Base-by-base conservation (phyloP, 352 stramenopile species). In the Plasmopara viticola region DNA sequence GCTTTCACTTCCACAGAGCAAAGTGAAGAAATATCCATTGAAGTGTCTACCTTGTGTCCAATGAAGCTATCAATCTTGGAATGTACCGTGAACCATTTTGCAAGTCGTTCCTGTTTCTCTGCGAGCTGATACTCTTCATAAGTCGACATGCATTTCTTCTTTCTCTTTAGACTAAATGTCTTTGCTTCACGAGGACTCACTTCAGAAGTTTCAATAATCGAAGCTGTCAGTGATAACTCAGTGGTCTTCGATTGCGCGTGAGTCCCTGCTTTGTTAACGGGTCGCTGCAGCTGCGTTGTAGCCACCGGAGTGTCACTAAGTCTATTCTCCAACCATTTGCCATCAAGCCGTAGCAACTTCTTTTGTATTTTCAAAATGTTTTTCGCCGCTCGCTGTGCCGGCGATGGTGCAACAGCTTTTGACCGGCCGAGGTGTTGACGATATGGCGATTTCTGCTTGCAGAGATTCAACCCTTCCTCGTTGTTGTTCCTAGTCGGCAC, bases 281-380 rank as follows among this genome's bases (percentile, higher is more conserved):
- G 30, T 49, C 45, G 52, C n/a, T 58, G 53, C 20, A 29, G 34
- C 55, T 44, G 56, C 31, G 12, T 38, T 28, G 18, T 34, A 48
- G 28, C 28, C 9, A 0, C 2, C 0, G 13, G 13, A 40, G 35
- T 42, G 4, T 52, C 47, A 51, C 42, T 29, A 34, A 51, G 41
- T 39, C 41, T 56, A 48, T 44, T 37, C 14, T 18, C 7, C 29
- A 28, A 25, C 52, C 35, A 57, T 15, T 56, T 53, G 8, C 7
- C 42, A 40, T 64, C 48, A 17, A 70, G 13, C 40, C 46, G 59
- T n/a, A 64, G 37, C 15, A 82, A 56, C 31, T 67, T 70, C 17
- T 78, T 58, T 48, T 72, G 74, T 34, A 86, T 47, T 37, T 76
- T 58, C 25, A 82, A 65, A 8, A 86, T 84, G 52, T 64, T 70